These are phyloP conservation scores for Corymbia citriodora DNA, from an alignment of 441 rosid genomes.

Conservation along the genomic window DNA sequence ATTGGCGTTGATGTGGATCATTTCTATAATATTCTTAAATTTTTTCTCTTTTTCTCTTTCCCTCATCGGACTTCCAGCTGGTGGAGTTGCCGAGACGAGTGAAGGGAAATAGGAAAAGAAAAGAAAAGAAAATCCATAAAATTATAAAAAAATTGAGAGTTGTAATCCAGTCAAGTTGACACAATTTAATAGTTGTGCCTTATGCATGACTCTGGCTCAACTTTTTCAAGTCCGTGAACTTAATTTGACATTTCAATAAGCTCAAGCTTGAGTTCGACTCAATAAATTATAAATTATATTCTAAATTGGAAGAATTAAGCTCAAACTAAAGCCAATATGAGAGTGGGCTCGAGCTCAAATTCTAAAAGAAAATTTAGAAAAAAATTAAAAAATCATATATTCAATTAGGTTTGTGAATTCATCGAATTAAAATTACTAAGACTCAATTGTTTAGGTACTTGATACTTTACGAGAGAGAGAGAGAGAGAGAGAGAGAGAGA, in stretches of 20 bases:
- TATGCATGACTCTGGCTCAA: background rate
- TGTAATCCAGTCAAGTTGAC: background rate
- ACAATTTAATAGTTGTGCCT: too few relatives aligned
- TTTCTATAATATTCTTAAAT: background rate
- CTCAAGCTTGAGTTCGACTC: background rate
- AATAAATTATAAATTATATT: background rate
- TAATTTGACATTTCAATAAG: background rate
- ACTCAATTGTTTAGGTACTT: background rate
- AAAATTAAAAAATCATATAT: background rate
- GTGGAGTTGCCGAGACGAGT: background rate
- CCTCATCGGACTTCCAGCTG: background rate
- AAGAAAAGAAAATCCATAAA: too few relatives aligned
- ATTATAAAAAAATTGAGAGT: background rate
- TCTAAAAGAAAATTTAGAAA: background rate
- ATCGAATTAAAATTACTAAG: background rate
- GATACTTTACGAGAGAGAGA: background rate
- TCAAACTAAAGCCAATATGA: background rate
- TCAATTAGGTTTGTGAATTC: background rate
- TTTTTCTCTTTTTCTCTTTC: background rate
- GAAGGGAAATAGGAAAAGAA: background rate
- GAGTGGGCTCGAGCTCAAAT: background rate
- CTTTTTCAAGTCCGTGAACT: background rate
- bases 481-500: too few relatives aligned
- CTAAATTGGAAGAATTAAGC: background rate
- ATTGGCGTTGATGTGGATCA: rapidly evolving